Evolutionary conservation across 1,139 yeast genomes (phyloP).

Genomic region (Geotrichum aggregatum): DNA sequence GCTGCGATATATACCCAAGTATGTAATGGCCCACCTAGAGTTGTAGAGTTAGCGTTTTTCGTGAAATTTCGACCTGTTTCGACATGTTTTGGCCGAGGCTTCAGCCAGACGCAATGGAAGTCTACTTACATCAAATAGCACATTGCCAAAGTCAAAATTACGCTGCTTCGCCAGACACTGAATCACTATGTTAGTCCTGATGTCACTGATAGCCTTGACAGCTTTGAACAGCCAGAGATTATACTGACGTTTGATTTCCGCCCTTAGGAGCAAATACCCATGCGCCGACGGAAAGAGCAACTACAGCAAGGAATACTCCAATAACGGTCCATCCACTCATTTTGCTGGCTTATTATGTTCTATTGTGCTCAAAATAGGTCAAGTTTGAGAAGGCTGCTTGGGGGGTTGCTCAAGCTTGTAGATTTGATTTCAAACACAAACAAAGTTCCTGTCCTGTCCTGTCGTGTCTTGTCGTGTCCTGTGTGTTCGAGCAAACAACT

Average conservation of each 20-base stretch:
- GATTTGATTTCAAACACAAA: too few species aligned
- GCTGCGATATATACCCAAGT: constrained; percentile 53
- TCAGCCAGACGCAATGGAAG: background rate
- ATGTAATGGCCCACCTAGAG: constrained; percentile 71
- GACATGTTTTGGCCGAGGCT: too few species aligned
- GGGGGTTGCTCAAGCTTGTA: too few species aligned
- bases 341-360: background rate
- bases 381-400: too few species aligned
- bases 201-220: background rate
- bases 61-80: too few species aligned
- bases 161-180: constrained; percentile 87
- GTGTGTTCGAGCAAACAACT: too few species aligned
- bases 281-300: constrained; percentile 56
- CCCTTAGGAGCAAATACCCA: constrained; percentile 61
- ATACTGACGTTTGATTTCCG: constrained; percentile 45
- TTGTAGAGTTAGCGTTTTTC: constrained; percentile 12
- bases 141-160: constrained; percentile 77
- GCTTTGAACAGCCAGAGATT: too few species aligned
- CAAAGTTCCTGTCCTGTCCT: too few species aligned
- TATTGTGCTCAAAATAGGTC: too few species aligned
- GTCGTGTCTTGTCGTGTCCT: too few species aligned
- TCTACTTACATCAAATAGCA: constrained; percentile 67
- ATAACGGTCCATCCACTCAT: constrained; percentile 61
- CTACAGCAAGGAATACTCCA: constrained; percentile 58
- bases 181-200: constrained; percentile 5